Evolutionary conservation across 495 filamentous ascomycete species (phyloP).

Genomic region (Penicillium longicatenatum): DNA sequence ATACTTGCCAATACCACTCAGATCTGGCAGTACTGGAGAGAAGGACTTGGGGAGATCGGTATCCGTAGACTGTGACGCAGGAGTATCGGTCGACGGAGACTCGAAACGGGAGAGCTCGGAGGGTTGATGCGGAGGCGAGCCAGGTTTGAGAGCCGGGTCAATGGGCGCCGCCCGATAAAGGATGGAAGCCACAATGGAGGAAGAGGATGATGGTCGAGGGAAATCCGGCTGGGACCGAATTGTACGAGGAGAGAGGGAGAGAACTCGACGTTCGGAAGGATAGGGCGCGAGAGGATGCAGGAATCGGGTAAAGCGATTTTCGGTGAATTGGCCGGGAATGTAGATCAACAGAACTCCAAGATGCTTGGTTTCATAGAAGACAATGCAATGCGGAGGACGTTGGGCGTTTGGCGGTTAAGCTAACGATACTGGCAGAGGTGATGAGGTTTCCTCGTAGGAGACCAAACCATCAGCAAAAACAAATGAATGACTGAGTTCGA

Average conservation of each 20-base stretch:
- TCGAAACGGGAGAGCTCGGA: slow-evolving; percentile 42
- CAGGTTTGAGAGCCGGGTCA: slow-evolving; percentile 51
- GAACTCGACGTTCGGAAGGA: slow-evolving; percentile 3
- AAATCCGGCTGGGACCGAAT: slow-evolving; percentile 47
- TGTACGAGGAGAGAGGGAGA: slow-evolving; percentile 16
- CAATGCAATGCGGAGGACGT: neutral
- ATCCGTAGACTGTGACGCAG: slow-evolving; percentile 25
- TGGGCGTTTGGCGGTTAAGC: neutral
- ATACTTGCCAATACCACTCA: slow-evolving; percentile 26
- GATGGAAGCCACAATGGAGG: slow-evolving; percentile 53
- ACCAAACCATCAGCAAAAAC: slow-evolving; percentile 2
- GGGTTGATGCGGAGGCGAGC: slow-evolving; percentile 43
- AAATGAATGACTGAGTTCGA: slow-evolving; percentile 11
- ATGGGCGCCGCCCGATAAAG: slow-evolving; percentile 61
- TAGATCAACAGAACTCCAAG: neutral
- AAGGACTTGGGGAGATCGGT: slow-evolving; percentile 15
- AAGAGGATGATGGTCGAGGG: slow-evolving; percentile 34
- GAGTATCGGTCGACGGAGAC: slow-evolving; percentile 19
- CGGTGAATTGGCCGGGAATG: neutral
- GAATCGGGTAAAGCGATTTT: neutral
- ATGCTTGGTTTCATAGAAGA: neutral
- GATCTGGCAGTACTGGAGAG: slow-evolving; percentile 23
- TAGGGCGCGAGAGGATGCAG: neutral
- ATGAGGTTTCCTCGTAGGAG: neutral
- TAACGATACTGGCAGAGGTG: neutral